Conservation (phyloP, 2,329 filamentous ascomycete species). For the Aureobasidium namibiae region DNA sequence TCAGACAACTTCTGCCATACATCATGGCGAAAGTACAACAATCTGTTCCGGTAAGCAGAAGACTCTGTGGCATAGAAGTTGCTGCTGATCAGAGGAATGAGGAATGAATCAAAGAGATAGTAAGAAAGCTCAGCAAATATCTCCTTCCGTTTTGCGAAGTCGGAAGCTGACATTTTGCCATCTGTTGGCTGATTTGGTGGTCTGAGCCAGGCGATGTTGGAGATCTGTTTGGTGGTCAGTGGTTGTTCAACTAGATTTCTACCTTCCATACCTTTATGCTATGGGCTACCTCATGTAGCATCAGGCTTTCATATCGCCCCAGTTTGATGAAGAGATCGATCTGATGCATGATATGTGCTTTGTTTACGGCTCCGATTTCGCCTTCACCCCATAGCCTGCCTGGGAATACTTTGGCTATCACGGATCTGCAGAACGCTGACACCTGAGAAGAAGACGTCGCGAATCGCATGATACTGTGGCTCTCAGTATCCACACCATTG, state of each 20-base stretch:
- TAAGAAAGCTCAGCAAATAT: slow-evolving; percentile 81
- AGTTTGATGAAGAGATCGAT: slow-evolving; percentile 72
- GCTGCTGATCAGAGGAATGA: slow-evolving; percentile 76
- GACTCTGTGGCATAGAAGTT: slow-evolving; percentile 97
- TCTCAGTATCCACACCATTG: not conserved
- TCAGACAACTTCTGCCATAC: slow-evolving; percentile 73
- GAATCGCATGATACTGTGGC: slow-evolving; percentile 48
- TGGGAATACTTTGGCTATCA: slow-evolving; percentile 65
- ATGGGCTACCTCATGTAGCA: slow-evolving; percentile 69
- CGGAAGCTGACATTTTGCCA: slow-evolving; percentile 58
- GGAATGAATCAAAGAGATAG: slow-evolving; percentile 82
- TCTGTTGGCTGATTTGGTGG: slow-evolving; percentile 38
- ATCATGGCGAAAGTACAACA: slow-evolving; percentile 95
- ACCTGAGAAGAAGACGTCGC: slow-evolving; percentile 62
- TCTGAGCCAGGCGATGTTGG: slow-evolving; percentile 55
- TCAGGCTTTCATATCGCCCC: slow-evolving; percentile 72
- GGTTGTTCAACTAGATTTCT: not conserved
- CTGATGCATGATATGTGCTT: slow-evolving; percentile 51
- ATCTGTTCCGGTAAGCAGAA: slow-evolving; percentile 63
- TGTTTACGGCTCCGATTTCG: slow-evolving; percentile 50
- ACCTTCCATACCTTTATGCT: slow-evolving; percentile 57
- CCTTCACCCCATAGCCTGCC: slow-evolving; percentile 63
- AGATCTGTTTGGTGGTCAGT: slow-evolving; percentile 14
- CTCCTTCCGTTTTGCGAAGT: slow-evolving; percentile 67
- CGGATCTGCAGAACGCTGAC: slow-evolving; percentile 79